Evolutionary conservation across 768 basidiomycete genomes (phyloP).

Genomic region (Tephrocybe sp.): DNA sequence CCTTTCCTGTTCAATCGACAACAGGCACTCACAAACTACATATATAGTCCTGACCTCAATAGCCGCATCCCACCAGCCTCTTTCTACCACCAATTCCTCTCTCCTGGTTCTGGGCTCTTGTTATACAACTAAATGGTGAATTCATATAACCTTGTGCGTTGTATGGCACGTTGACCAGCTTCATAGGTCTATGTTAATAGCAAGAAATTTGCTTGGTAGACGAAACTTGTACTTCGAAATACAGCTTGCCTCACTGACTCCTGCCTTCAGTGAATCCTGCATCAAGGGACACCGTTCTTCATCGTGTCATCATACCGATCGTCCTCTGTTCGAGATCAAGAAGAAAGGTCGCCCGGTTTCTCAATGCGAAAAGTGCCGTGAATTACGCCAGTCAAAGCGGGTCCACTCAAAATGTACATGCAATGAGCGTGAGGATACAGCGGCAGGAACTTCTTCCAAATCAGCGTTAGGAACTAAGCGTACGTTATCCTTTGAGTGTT

Average conservation of each 20-base stretch:
- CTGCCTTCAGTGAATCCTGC: conserved; percentile 73
- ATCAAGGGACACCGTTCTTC: conserved; percentile 95
- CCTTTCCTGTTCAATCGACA: too few relatives aligned
- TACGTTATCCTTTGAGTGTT: conserved; percentile 20
- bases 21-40: too few relatives aligned
- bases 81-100: too few relatives aligned
- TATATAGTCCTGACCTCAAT: too few relatives aligned
- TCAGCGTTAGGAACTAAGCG: conserved; percentile 40
- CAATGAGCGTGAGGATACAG: conserved; percentile 38
- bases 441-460: conserved; percentile 26
- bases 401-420: conserved; percentile 86
- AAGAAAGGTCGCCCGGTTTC: conserved; percentile 92
- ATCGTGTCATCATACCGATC: conserved; percentile 80
- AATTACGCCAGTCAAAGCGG: conserved; percentile 76
- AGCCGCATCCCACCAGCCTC: neutral
- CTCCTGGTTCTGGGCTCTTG: neutral
- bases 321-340: conserved; percentile 92
- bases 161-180: neutral
- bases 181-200: conserved; percentile 70
- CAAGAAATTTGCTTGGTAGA: conserved; percentile 76
- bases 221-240: conserved; percentile 4
- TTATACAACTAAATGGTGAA: conserved; percentile 14
- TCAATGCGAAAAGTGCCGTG: conserved; percentile 84
- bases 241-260: conserved; percentile 9
- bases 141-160: neutral